Conservation (phyloP, 495 filamentous ascomycete genomes). For the Xylaria longipes region DNA sequence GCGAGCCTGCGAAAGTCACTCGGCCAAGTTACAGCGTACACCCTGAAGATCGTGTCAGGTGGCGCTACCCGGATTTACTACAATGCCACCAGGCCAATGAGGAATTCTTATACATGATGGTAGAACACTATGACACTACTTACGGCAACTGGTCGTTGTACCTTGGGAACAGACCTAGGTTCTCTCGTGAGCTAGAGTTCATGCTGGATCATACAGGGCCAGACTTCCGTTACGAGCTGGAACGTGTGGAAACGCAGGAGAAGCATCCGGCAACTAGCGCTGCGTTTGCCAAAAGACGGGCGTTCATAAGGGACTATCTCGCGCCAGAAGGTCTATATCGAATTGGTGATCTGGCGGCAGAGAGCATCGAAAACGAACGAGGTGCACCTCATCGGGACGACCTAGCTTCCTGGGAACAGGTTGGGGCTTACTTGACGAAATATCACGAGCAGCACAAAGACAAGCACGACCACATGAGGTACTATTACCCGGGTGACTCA, state of each 20-base stretch:
- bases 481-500: neutral
- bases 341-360: neutral
- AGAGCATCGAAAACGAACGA: slow-evolving; percentile 10
- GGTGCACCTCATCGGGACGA: slow-evolving; percentile 9
- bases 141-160: slow-evolving; percentile 24
- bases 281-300: slow-evolving; percentile 1
- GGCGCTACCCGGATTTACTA: slow-evolving; percentile 26
- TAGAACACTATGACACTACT: slow-evolving; percentile 22
- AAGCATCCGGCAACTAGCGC: neutral
- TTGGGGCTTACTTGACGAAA: slow-evolving; percentile 14
- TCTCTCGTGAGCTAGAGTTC: slow-evolving; percentile 22
- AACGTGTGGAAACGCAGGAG: slow-evolving; percentile 18
- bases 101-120: slow-evolving; percentile 15
- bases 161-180: slow-evolving; percentile 12
- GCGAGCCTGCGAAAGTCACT: slow-evolving; percentile 19
- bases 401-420: slow-evolving; percentile 22
- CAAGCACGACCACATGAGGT: neutral
- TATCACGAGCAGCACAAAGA: slow-evolving; percentile 16
- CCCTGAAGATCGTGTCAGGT: slow-evolving; percentile 37
- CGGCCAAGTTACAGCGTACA: slow-evolving; percentile 34
- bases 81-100: neutral
- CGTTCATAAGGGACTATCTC: slow-evolving; percentile 16
- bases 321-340: slow-evolving; percentile 15
- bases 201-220: slow-evolving; percentile 24
- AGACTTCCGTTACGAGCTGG: slow-evolving; percentile 9